Conservation (phyloP, 176 grass and related monocot genomes). For the Bolboschoenus planiculmis region DNA sequence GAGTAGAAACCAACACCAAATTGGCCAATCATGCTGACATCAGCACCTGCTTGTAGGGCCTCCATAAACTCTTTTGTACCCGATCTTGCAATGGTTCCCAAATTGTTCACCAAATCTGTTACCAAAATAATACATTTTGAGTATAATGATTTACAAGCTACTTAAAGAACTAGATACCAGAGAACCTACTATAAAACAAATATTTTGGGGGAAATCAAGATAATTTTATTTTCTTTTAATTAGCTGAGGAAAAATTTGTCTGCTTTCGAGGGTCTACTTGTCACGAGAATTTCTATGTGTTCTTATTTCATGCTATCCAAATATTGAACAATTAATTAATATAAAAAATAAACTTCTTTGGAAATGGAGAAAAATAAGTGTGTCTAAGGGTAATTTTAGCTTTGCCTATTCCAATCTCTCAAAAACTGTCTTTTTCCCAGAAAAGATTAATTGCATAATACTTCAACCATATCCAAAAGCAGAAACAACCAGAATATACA, state of each 20-base stretch:
- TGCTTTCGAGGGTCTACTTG: not conserved
- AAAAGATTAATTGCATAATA: not conserved
- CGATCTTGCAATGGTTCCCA: constrained; percentile 31
- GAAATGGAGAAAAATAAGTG: not conserved
- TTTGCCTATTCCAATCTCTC: not conserved
- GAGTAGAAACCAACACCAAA: constrained; percentile 93
- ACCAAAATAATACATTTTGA: not conserved
- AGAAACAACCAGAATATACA: not conserved
- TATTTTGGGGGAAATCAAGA: not conserved
- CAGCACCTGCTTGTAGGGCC: constrained; percentile 49
- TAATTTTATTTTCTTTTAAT: not conserved
- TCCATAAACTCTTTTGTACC: constrained; percentile 34
- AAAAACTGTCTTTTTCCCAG: not conserved
- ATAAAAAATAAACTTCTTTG: not conserved
- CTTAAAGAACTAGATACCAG: not conserved
- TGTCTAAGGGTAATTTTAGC: not conserved
- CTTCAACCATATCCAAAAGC: not conserved
- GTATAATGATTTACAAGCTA: not conserved
- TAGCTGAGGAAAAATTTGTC: not conserved
- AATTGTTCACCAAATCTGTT: constrained; percentile 32
- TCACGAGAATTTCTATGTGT: not conserved
- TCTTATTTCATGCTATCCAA: not conserved
- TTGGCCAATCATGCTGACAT: constrained; percentile 94
- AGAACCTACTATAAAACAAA: not conserved
- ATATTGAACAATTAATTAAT: not conserved